Percentiles rank a stretch among this genome's conserved stretches.
Conservation (phyloP, 345 rosid species). For the Populus nigra region DNA sequence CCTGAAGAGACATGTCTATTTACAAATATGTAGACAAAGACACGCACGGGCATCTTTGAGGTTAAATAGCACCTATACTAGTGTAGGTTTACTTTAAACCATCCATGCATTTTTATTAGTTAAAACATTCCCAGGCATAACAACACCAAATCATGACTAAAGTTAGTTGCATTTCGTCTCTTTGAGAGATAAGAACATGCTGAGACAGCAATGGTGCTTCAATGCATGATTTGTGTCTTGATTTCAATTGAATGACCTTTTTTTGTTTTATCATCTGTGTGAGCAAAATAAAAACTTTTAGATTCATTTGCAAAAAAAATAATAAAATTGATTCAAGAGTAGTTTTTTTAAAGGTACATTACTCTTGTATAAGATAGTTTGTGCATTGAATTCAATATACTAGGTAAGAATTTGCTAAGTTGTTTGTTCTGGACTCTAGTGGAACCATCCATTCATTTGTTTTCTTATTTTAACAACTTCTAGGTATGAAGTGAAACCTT, state of each 20-base stretch:
- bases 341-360: too few relatives aligned
- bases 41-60: too few relatives aligned
- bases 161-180: background rate
- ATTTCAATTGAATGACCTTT: background rate
- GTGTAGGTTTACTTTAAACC: too few relatives aligned
- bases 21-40: background rate
- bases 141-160: background rate
- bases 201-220: background rate
- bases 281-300: background rate
- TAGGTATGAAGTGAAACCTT: background rate
- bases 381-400: background rate
- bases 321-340: background rate
- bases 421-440: background rate
- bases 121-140: too few relatives aligned
- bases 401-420: background rate
- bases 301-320: background rate
- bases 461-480: background rate
- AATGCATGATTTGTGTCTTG: background rate
- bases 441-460: background rate
- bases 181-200: background rate
- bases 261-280: background rate
- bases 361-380: background rate
- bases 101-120: too few relatives aligned
- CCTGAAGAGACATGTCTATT: background rate
- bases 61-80: too few relatives aligned